These are phyloP conservation scores for Centaurea solstitialis DNA, from an alignment of 129 eudicot genomes.

Conservation along the genomic window DNA sequence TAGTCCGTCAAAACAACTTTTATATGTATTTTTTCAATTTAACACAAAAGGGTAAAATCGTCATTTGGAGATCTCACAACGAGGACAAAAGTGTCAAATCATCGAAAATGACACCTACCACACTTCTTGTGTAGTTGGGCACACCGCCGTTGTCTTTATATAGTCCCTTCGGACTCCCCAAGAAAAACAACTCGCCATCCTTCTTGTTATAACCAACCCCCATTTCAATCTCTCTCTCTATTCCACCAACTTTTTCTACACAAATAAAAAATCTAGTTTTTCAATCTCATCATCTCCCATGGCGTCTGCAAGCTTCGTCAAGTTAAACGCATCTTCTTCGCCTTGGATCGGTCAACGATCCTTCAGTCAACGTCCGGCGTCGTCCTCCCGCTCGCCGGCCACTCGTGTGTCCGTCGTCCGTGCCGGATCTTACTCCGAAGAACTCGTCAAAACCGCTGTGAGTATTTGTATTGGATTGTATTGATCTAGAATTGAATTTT, in stretches of 20 bases:
- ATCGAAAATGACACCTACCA: conserved; percentile 22
- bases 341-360: conserved; percentile 71
- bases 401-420: conserved; percentile 68
- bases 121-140: conserved; percentile 23
- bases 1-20: neutral
- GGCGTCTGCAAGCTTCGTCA: conserved; percentile 78
- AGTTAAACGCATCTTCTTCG: conserved; percentile 60
- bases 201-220: conserved; percentile 11
- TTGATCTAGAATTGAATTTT: neutral
- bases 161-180: conserved; percentile 28
- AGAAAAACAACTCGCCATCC: conserved; percentile 6
- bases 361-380: conserved; percentile 56
- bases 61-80: neutral
- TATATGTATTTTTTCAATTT: neutral
- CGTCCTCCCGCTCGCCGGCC: conserved; percentile 35
- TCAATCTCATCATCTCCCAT: conserved; percentile 17
- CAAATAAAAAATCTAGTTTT: neutral
- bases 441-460: conserved; percentile 88
- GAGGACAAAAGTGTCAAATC: neutral
- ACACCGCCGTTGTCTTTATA: conserved; percentile 22
- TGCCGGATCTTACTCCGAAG: conserved; percentile 94
- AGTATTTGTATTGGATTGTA: neutral
- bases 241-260: neutral
- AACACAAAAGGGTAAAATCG: conserved; percentile 9
- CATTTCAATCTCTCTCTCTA: neutral